Evolutionary conservation across 768 basidiomycete species (phyloP).

Genomic region (Podaxis rugospora): DNA sequence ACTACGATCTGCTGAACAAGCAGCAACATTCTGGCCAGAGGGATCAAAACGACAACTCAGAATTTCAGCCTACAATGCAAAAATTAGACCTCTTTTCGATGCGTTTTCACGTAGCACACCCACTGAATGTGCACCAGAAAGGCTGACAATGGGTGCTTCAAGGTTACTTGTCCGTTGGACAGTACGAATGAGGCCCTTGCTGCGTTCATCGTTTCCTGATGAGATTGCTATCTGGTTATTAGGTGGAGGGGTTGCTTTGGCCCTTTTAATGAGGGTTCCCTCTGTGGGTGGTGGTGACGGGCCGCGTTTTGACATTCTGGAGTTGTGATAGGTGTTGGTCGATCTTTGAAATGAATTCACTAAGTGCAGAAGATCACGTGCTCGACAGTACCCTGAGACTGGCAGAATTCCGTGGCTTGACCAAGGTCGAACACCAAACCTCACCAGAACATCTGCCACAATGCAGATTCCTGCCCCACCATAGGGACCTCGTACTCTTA

Average conservation of each 20-base stretch:
- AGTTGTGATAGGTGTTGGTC: background rate
- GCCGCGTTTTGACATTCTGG: conserved; percentile 68
- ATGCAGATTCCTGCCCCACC: too few relatives aligned
- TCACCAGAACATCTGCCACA: too few relatives aligned
- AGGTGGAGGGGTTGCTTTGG: conserved; percentile 42
- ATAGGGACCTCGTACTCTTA: too few relatives aligned
- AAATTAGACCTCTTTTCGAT: background rate
- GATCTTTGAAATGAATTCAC: background rate
- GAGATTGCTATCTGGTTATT: conserved; percentile 74
- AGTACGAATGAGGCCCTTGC: conserved; percentile 76
- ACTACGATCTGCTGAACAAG: conserved; percentile 84
- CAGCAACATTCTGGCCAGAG: conserved; percentile 90
- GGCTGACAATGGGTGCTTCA: conserved; percentile 89
- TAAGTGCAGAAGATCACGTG: background rate
- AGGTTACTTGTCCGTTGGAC: conserved; percentile 91
- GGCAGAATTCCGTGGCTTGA: too few relatives aligned
- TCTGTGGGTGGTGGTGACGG: conserved; percentile 45
- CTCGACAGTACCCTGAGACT: background rate
- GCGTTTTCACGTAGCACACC: conserved; percentile 19
- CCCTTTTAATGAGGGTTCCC: conserved; percentile 60
- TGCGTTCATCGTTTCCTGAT: conserved; percentile 64
- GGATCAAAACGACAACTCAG: conserved; percentile 92
- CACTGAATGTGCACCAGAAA: conserved; percentile 85
- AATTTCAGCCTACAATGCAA: conserved; percentile 50
- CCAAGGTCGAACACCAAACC: too few relatives aligned